Base-by-base conservation (phyloP, 345 rosid species). In the Aquilaria sinensis region DNA sequence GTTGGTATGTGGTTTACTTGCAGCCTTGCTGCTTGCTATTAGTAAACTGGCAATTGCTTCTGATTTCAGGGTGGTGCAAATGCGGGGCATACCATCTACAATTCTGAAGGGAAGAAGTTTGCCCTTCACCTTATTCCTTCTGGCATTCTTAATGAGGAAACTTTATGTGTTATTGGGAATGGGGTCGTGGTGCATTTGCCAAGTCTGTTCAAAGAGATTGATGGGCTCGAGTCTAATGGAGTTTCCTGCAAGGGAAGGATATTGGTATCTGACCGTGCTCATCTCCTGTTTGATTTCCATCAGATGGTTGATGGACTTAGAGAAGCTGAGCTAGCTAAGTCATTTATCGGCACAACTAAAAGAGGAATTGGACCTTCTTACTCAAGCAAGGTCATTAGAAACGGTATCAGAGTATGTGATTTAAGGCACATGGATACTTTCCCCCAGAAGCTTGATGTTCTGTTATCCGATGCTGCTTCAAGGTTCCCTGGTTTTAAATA, bases 41-140 rank as follows among this genome's bases (percentile, higher is more conserved):
- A 41, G 45, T 34, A 47, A 57, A 11, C 58, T 46, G 51, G 55
- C 33, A 31, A 23, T 9, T 10, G 15, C 48, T 56, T 53, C 31
- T 60, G 32, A 58, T 67, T 1, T 12, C 74, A 94, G 99, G 97
- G 99, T 53, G 97, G 99, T 80, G 96, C 99, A 33, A 94, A 94
- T 72, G 99, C 99, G 55, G 99, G 99, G 9, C 99, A 94, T 67
- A 94, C 99, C n/a, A 90, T 94, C 61, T 94, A 94, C 51, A 94
- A 86, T 67, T 48, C 97, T 5, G 95, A 88, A 64, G 99, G 97
- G 12, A 90, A 86, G 83, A 94, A 90, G 68, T 94, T 94, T 70
- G 97, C 97, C 2, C 87, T 94, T 69, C 99, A 90, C 70, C 90
- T 94, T 75, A 97, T 94, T 64, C 97, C 99, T 15, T 94, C 99